Conservation (phyloP, 495 filamentous ascomycete species). For the Penicillium turbatum region DNA sequence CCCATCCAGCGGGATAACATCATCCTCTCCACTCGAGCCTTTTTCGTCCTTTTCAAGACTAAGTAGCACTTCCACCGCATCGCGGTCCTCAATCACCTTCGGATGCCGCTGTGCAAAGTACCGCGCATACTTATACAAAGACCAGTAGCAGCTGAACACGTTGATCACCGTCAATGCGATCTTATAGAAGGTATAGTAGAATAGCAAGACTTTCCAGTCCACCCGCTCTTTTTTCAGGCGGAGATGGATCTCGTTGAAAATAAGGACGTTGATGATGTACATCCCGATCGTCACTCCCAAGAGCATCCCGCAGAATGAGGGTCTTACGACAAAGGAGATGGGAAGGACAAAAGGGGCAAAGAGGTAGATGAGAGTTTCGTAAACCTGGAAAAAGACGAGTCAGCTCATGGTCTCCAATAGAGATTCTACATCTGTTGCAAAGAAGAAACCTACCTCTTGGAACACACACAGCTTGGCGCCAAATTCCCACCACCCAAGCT, state of each 20-base stretch:
- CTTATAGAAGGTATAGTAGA: constrained; percentile 43
- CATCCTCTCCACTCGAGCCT: neutral
- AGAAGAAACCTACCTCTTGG: constrained; percentile 47
- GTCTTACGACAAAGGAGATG: constrained; percentile 40
- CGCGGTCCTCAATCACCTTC: constrained; percentile 41
- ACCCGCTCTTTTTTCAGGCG: constrained; percentile 37
- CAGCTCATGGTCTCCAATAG: no score
- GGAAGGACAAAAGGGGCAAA: constrained; percentile 45
- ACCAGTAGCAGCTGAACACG: constrained; percentile 41
- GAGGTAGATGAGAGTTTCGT: constrained; percentile 46
- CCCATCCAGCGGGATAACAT: constrained; percentile 2
- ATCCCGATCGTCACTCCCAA: constrained; percentile 30
- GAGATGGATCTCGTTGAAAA: constrained; percentile 47
- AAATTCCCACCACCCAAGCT: constrained; percentile 47
- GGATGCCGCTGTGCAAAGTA: constrained; percentile 43
- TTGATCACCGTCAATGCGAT: constrained; percentile 38
- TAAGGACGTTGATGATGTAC: constrained; percentile 36
- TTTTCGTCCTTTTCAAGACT: constrained; percentile 20
- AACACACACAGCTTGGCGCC: constrained; percentile 61
- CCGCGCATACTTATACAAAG: constrained; percentile 39
- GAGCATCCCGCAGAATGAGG: constrained; percentile 34
- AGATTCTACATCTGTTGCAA: no score
- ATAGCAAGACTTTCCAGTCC: constrained; percentile 21
- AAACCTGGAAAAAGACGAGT: constrained; percentile 26
- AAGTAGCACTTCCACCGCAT: constrained; percentile 38